Evolutionary conservation across 1,284 basidiomycete species (phyloP).

Genomic region (Xerocomus amazonicus): DNA sequence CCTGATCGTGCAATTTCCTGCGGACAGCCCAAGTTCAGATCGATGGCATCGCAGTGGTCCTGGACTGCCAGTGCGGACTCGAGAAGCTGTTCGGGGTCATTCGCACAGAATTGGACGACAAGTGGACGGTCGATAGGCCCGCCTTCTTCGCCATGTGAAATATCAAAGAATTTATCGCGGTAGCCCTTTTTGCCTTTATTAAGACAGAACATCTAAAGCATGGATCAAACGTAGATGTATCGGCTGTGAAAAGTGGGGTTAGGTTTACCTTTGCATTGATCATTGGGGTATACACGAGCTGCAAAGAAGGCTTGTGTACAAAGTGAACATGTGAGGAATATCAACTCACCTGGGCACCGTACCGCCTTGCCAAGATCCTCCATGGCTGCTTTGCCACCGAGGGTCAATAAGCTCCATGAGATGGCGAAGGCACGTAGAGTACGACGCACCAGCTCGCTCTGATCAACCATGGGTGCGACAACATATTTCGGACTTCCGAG

Average conservation of each 20-base stretch:
- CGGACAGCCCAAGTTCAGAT: constrained; percentile 95
- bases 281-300: constrained; percentile 96
- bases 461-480: constrained; percentile 98
- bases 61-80: constrained; percentile 73
- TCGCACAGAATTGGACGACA: constrained; percentile 92
- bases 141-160: constrained; percentile 66
- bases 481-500: constrained; percentile 84
- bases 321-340: not conserved
- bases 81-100: constrained; percentile 79
- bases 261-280: constrained; percentile 80
- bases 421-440: not conserved
- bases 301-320: not conserved
- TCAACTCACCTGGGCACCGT: constrained; percentile 68
- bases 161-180: constrained; percentile 67
- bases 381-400: constrained; percentile 60
- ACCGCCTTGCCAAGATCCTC: constrained; percentile 84
- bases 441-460: constrained; percentile 82
- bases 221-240: not conserved
- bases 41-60: constrained; percentile 83
- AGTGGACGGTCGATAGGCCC: constrained; percentile 71
- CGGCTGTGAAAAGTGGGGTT: not conserved
- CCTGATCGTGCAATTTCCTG: constrained; percentile 92
- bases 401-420: not conserved
- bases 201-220: constrained; percentile 60
- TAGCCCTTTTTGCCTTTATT: constrained; percentile 47